phyloP scores from a whole-genome alignment of 73 alveolate genomes.

The Effrenium voratum region DNA sequence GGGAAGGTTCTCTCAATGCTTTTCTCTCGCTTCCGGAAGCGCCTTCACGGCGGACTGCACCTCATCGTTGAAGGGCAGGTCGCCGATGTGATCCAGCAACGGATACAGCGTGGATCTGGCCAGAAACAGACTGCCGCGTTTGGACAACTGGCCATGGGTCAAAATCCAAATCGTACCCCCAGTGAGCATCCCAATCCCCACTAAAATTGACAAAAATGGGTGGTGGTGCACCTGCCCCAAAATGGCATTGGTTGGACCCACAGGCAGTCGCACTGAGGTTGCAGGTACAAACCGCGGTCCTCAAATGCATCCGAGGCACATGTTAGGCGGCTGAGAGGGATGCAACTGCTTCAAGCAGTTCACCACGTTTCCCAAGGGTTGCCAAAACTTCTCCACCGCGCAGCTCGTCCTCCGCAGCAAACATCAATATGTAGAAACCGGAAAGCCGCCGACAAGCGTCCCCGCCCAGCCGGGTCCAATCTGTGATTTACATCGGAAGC shows the following conservation, averaged over 20 bases:
- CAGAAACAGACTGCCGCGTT: neutral
- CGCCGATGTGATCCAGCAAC: constrained; percentile 46
- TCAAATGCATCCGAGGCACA: constrained; percentile 30
- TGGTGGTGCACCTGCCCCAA: too few relatives aligned
- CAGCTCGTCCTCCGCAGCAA: constrained; percentile 32
- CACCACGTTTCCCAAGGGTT: constrained; percentile 28
- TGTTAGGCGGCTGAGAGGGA: neutral
- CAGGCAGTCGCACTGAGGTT: too few relatives aligned
- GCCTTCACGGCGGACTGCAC: constrained; percentile 52
- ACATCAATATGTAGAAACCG: too few relatives aligned
- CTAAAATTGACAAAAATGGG: neutral
- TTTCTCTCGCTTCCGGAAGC: too few relatives aligned
- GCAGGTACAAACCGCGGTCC: too few relatives aligned
- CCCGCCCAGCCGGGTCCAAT: too few relatives aligned
- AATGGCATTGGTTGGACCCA: too few relatives aligned
- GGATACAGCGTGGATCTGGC: constrained; percentile 40
- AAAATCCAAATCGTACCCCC: neutral
- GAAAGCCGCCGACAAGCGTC: too few relatives aligned
- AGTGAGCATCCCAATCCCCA: neutral
- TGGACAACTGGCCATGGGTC: neutral
- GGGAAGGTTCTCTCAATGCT: too few relatives aligned
- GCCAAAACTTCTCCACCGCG: constrained; percentile 37
- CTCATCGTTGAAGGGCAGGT: constrained; percentile 56
- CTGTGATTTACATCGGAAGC: too few relatives aligned
- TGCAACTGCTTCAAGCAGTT: constrained; percentile 1